phyloP scores from a whole-genome alignment of 176 grass and related monocot species.

The Rhynchospora pubera region DNA sequence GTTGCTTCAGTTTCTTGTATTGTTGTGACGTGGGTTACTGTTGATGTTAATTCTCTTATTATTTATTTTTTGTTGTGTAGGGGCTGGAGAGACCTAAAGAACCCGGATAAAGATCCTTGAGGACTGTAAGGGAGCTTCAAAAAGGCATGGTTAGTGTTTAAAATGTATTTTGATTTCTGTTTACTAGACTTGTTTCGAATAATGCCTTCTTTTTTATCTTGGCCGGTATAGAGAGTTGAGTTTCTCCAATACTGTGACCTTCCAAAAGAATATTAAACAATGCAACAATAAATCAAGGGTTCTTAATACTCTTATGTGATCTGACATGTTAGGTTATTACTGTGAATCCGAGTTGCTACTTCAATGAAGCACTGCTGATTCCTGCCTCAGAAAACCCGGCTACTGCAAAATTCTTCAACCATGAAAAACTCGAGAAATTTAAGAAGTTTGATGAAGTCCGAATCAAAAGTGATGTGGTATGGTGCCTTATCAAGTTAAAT shows the following conservation, averaged over 20 bases:
- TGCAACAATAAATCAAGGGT: not conserved
- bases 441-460: slow-evolving; percentile 83
- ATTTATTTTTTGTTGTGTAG: slow-evolving; percentile 32
- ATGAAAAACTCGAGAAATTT: slow-evolving; percentile 51
- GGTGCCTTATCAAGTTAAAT: not conserved
- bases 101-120: slow-evolving; percentile 63
- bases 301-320: slow-evolving; percentile 25
- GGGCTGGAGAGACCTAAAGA: slow-evolving; percentile 83
- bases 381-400: slow-evolving; percentile 43
- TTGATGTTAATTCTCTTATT: not conserved
- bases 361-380: slow-evolving; percentile 64
- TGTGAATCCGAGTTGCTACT: slow-evolving; percentile 91
- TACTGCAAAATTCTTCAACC: slow-evolving; percentile 69
- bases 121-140: slow-evolving; percentile 62
- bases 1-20: not conserved
- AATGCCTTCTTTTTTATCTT: slow-evolving; percentile 1
- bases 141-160: slow-evolving; percentile 79
- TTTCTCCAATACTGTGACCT: slow-evolving; percentile 4
- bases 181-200: slow-evolving; percentile 6
- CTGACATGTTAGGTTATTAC: slow-evolving; percentile 74
- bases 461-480: slow-evolving; percentile 96
- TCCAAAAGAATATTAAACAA: not conserved
- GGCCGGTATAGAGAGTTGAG: not conserved
- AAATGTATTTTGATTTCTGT: slow-evolving; percentile 12
- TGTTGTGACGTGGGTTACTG: not conserved